These are phyloP conservation scores for Leccinum solheimii DNA, from an alignment of 1,284 basidiomycete species.

Conservation along the genomic window DNA sequence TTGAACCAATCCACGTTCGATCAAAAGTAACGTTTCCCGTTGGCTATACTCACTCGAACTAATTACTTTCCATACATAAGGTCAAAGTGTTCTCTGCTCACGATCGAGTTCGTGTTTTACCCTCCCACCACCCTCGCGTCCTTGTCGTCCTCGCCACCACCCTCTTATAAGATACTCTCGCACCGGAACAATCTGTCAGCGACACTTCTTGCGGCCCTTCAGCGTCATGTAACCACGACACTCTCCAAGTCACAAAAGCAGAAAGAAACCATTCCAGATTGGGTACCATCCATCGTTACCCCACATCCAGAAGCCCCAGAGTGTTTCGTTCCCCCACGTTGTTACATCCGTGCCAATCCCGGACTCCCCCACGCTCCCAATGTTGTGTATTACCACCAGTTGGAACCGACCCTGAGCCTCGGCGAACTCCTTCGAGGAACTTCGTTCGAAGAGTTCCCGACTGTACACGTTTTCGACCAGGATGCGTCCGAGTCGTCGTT, in stretches of 20 bases:
- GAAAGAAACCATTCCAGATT: conserved; percentile 47
- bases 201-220: conserved; percentile 52
- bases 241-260: conserved; percentile 31
- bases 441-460: conserved; percentile 79
- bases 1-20: conserved; percentile 82
- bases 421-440: conserved; percentile 53
- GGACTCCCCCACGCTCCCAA: conserved; percentile 32
- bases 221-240: conserved; percentile 38
- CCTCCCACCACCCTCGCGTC: conserved; percentile 46
- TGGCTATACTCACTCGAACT: conserved; percentile 7
- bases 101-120: conserved; percentile 69
- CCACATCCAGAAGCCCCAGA: conserved; percentile 57
- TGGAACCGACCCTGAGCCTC: conserved; percentile 54
- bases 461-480: conserved; percentile 70
- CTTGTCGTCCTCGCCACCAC: conserved; percentile 39
- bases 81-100: conserved; percentile 66
- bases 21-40: conserved; percentile 53
- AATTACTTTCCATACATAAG: conserved; percentile 38
- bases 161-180: conserved; percentile 49
- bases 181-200: conserved; percentile 59
- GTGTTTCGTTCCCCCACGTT: conserved; percentile 55
- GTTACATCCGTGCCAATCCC: conserved; percentile 53
- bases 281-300: conserved; percentile 53
- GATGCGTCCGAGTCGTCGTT: conserved; percentile 44
- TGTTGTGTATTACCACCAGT: conserved; percentile 52